phyloP scores from a whole-genome alignment of 257 asterid species.

The Rehmannia glutinosa region DNA sequence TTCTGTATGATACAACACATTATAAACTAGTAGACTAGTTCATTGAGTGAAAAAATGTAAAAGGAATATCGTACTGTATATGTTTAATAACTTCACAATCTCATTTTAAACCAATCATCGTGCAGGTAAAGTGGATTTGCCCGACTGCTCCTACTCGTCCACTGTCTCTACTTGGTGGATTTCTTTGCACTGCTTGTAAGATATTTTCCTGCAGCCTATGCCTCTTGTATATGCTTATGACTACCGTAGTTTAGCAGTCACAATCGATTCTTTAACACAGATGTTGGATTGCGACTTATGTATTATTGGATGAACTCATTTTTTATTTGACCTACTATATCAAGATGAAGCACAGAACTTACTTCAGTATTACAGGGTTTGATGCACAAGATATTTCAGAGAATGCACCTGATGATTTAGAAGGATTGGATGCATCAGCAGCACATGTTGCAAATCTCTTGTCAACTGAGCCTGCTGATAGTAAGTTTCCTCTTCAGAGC shows the following conservation, averaged over 20 bases:
- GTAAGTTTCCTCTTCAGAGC: slow-evolving; percentile 32
- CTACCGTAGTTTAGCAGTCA: neutral
- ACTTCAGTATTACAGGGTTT: slow-evolving; percentile 49
- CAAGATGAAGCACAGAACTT: neutral
- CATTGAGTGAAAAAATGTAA: neutral
- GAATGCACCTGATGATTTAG: slow-evolving; percentile 58
- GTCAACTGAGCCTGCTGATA: slow-evolving; percentile 69
- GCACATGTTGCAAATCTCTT: slow-evolving; percentile 78
- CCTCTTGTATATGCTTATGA: neutral
- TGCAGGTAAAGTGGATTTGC: slow-evolving; percentile 90
- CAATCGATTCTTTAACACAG: neutral
- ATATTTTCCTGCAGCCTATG: neutral
- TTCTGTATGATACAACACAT: neutral
- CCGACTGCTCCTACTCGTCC: slow-evolving; percentile 91
- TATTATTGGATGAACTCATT: neutral
- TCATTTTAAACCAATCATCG: slow-evolving; percentile 6
- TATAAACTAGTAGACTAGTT: neutral
- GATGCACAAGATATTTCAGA: slow-evolving; percentile 68
- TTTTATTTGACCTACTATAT: neutral
- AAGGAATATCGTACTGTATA: neutral
- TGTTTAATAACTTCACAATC: neutral
- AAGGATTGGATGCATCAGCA: slow-evolving; percentile 77
- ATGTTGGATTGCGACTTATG: neutral
- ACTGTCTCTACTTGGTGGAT: slow-evolving; percentile 73
- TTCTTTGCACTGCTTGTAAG: slow-evolving; percentile 85